Evolutionary conservation across 2,329 filamentous ascomycete species (phyloP).

Genomic region (Phoma sp.): DNA sequence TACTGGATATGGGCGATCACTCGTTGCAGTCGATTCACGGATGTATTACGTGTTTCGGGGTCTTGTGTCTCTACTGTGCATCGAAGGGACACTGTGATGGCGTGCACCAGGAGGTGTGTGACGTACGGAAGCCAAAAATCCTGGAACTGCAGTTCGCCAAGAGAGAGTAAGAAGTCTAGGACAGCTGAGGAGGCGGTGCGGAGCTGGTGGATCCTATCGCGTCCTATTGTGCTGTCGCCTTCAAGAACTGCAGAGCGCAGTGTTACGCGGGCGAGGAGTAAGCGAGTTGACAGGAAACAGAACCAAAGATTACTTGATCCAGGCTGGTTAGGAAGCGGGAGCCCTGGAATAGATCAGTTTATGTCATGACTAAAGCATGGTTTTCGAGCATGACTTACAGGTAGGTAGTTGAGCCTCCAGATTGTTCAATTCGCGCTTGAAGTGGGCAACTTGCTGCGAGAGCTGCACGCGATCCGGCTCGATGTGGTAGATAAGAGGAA

Average conservation of each 20-base stretch:
- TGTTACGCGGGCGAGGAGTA: slow-evolving; percentile 50
- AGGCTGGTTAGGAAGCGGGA: slow-evolving; percentile 37
- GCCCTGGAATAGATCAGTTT: slow-evolving; percentile 18
- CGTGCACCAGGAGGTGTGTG: slow-evolving; percentile 62
- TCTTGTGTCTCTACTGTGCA: slow-evolving; percentile 61
- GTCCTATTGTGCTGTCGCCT: slow-evolving; percentile 30
- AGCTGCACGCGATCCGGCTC: slow-evolving; percentile 37
- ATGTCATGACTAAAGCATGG: neutral
- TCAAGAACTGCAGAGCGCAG: slow-evolving; percentile 40
- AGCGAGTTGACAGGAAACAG: slow-evolving; percentile 49
- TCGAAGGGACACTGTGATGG: slow-evolving; percentile 61
- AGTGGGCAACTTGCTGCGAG: slow-evolving; percentile 37
- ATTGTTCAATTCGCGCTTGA: slow-evolving; percentile 44
- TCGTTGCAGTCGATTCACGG: slow-evolving; percentile 57
- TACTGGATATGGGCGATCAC: slow-evolving; percentile 57
- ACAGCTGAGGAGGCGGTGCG: slow-evolving; percentile 59
- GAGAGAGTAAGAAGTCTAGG: slow-evolving; percentile 58
- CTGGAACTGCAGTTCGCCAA: slow-evolving; percentile 56
- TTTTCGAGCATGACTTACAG: slow-evolving; percentile 10
- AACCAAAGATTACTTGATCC: slow-evolving; percentile 51
- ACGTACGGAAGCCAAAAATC: slow-evolving; percentile 62
- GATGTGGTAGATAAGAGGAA: slow-evolving; percentile 50
- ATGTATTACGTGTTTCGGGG: slow-evolving; percentile 53
- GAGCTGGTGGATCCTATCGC: slow-evolving; percentile 53
- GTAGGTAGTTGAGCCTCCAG: slow-evolving; percentile 46